phyloP scores from a whole-genome alignment of 352 stramenopile species.

The Pythium rishiriense region DNA sequence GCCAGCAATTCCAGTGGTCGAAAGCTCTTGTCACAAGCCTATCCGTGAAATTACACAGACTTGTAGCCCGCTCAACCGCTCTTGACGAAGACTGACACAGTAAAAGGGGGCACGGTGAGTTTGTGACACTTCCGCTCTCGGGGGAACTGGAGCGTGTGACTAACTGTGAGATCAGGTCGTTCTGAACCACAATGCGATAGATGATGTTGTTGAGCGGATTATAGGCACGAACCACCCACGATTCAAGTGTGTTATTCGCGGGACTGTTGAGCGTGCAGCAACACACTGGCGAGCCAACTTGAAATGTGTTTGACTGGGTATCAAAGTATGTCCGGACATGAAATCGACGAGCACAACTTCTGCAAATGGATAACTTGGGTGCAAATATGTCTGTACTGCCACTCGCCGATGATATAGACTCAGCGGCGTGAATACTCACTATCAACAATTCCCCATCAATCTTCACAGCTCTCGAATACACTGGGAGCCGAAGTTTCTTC shows the following conservation, averaged over 20 bases:
- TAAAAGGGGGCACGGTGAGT: slow-evolving; percentile 8
- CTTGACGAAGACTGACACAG: not conserved
- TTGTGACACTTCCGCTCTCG: not conserved
- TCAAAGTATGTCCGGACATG: slow-evolving; percentile 39
- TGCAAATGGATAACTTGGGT: slow-evolving; percentile 25
- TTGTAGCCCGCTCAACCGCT: slow-evolving; percentile 7
- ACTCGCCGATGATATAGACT: not conserved
- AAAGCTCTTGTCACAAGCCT: not conserved
- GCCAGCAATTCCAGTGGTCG: slow-evolving; percentile 16
- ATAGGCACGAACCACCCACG: slow-evolving; percentile 68
- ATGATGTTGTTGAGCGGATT: slow-evolving; percentile 50
- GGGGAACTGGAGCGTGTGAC: not conserved
- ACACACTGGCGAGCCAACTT: slow-evolving; percentile 40
- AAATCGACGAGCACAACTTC: slow-evolving; percentile 51
- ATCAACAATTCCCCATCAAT: slow-evolving; percentile 62
- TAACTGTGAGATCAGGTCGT: slow-evolving; percentile 44
- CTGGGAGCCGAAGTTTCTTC: slow-evolving; percentile 36
- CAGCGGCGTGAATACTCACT: slow-evolving; percentile 58
- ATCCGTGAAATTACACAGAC: slow-evolving; percentile 19
- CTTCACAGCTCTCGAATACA: slow-evolving; percentile 44
- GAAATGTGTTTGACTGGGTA: slow-evolving; percentile 27
- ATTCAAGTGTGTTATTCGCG: not conserved
- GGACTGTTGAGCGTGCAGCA: slow-evolving; percentile 41
- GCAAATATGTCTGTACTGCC: not conserved
- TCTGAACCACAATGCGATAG: slow-evolving; percentile 54